Evolutionary conservation across 306 rosid genomes (phyloP).

Genomic region (Ochetophila trinervis): DNA sequence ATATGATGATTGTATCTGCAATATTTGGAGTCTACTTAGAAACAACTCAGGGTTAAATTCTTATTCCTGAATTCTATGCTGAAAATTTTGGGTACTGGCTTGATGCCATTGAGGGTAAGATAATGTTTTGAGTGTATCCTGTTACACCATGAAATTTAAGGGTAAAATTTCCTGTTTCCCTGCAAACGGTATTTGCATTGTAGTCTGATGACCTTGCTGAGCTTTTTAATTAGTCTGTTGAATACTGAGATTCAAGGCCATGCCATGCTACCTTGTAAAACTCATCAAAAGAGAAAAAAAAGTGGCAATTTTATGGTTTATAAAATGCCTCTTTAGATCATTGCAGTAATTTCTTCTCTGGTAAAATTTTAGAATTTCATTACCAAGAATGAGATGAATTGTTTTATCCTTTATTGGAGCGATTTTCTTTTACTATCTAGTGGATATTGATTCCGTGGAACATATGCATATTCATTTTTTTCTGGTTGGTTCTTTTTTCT

Average conservation of each 20-base stretch:
- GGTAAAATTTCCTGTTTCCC: slow-evolving; percentile 5
- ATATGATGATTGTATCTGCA: not conserved
- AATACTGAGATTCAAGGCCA: not conserved
- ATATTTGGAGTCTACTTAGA: not conserved
- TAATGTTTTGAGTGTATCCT: not conserved
- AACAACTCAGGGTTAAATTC: not conserved
- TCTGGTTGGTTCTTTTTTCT: slow-evolving; percentile 6
- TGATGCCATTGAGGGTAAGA: not conserved
- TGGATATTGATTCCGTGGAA: not conserved
- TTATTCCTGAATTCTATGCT: not conserved
- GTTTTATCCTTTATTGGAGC: too few relatives aligned
- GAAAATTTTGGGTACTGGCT: not conserved
- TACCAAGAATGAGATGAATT: too few relatives aligned
- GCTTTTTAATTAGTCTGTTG: too few relatives aligned
- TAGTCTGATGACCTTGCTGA: slow-evolving; percentile 2
- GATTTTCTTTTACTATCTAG: not conserved
- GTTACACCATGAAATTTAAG: not conserved
- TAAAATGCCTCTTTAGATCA: not conserved
- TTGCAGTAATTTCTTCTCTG: not conserved
- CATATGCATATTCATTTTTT: not conserved
- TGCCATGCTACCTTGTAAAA: too few relatives aligned
- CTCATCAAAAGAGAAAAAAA: not conserved
- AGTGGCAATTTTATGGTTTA: too few relatives aligned
- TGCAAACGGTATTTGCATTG: not conserved
- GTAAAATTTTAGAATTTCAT: too few relatives aligned